Evolutionary conservation across 1,284 basidiomycete species (phyloP).

Genomic region (Athelia sp.): DNA sequence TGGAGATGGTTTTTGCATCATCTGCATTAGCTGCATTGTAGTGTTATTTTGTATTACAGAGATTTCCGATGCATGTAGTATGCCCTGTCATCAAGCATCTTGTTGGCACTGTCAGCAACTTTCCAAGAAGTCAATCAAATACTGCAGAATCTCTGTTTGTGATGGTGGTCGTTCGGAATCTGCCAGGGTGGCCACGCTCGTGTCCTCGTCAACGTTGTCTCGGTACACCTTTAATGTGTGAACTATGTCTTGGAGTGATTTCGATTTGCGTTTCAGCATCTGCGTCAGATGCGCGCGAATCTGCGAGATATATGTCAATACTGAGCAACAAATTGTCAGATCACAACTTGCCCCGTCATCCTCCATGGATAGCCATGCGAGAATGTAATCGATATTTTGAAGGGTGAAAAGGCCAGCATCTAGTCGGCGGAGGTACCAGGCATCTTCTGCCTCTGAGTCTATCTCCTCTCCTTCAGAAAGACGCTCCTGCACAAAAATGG

Average conservation of each 20-base stretch:
- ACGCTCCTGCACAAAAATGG: slow-evolving; percentile 44
- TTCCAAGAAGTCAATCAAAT: slow-evolving; percentile 64
- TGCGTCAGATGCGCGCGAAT: slow-evolving; percentile 67
- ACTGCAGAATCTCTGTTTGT: slow-evolving; percentile 65
- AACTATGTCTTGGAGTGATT: slow-evolving; percentile 62
- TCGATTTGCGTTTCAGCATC: slow-evolving; percentile 71
- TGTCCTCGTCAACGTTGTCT: slow-evolving; percentile 64
- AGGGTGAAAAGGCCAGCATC: slow-evolving; percentile 87
- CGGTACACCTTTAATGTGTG: slow-evolving; percentile 61
- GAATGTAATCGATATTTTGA: slow-evolving; percentile 88
- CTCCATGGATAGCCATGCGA: slow-evolving; percentile 97
- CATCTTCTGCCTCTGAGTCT: slow-evolving; percentile 61
- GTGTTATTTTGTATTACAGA: slow-evolving; percentile 4
- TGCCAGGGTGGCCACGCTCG: slow-evolving; percentile 17
- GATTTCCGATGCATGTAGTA: slow-evolving; percentile 7
- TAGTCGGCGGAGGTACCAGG: slow-evolving; percentile 79
- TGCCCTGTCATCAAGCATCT: not conserved
- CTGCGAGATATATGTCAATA: slow-evolving; percentile 36
- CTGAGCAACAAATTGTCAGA: not conserved
- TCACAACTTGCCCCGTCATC: slow-evolving; percentile 82
- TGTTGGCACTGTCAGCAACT: slow-evolving; percentile 18
- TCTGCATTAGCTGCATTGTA: slow-evolving; percentile 34
- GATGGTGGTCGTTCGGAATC: slow-evolving; percentile 35
- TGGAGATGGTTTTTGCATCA: slow-evolving; percentile 89
- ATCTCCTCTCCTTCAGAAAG: slow-evolving; percentile 54